Percentiles rank a stretch among this genome's conserved stretches.
Conservation (phyloP, 208 protist genomes). For the Sergeia podlipaevii region DNA sequence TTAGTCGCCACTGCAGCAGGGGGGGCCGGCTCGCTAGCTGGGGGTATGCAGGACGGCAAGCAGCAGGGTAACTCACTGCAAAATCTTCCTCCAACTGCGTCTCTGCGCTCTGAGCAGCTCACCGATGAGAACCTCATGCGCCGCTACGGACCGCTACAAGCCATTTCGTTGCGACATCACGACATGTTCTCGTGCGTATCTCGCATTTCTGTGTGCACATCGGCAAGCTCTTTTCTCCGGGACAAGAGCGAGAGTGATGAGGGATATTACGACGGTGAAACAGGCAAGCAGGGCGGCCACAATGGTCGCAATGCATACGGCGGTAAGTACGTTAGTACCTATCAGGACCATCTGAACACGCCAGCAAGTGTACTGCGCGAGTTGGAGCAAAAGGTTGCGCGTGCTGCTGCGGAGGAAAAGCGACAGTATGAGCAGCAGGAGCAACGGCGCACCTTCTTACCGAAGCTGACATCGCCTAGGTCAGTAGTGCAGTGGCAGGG, state of each 20-base stretch:
- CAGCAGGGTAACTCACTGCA: too few species aligned
- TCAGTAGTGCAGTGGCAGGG: conserved; percentile 5
- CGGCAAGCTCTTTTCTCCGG: background rate
- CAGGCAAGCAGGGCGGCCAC: background rate
- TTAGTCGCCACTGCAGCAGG: too few species aligned
- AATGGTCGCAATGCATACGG: background rate
- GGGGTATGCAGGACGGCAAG: too few species aligned
- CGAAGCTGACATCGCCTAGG: background rate
- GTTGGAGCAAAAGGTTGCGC: background rate
- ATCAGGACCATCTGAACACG: conserved; percentile 4
- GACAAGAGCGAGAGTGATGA: background rate
- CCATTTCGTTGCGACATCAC: background rate
- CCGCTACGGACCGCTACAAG: conserved; percentile 10
- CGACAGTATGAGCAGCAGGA: background rate
- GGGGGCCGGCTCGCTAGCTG: too few species aligned
- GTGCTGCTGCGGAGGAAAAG: background rate
- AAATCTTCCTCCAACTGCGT: background rate
- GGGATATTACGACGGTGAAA: background rate
- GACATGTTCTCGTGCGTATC: conserved; percentile 3
- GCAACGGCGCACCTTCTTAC: too few species aligned
- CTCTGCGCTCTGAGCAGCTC: conserved; percentile 9
- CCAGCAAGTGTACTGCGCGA: conserved; percentile 1
- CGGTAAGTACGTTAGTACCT: conserved; percentile 1
- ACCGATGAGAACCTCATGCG: conserved; percentile 6
- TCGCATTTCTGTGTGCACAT: conserved; percentile 9